Conservation (phyloP, 2,329 filamentous ascomycete species). For the Acephala macrosclerotiorum region DNA sequence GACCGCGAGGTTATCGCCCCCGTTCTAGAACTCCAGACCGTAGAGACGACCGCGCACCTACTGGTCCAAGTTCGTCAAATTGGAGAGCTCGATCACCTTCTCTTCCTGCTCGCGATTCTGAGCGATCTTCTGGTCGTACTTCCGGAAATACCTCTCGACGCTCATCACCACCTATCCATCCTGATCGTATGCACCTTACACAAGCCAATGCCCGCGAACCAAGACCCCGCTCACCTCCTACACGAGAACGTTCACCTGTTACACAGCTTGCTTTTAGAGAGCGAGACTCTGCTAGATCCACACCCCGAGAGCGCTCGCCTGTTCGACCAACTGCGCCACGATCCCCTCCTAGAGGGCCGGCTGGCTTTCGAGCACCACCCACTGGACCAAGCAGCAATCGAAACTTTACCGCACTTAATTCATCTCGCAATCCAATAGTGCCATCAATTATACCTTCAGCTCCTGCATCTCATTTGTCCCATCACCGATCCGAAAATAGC, state of each 20-base stretch:
- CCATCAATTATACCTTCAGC: slow-evolving; percentile 8
- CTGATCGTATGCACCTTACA: slow-evolving; percentile 56
- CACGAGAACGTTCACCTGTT: slow-evolving; percentile 38
- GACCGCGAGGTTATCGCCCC: slow-evolving; percentile 42
- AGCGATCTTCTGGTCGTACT: slow-evolving; percentile 58
- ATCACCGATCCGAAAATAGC: slow-evolving; percentile 31
- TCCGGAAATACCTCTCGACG: slow-evolving; percentile 67
- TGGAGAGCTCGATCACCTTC: slow-evolving; percentile 63
- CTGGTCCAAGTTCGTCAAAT: slow-evolving; percentile 52
- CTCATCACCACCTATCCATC: slow-evolving; percentile 66
- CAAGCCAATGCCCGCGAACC: slow-evolving; percentile 44
- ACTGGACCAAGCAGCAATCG: slow-evolving; percentile 43
- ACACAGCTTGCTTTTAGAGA: slow-evolving; percentile 36
- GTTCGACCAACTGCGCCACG: slow-evolving; percentile 35
- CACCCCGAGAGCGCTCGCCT: slow-evolving; percentile 42
- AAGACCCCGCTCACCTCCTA: slow-evolving; percentile 39
- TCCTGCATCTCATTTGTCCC: not conserved
- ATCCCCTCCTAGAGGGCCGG: slow-evolving; percentile 45
- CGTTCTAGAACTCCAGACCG: slow-evolving; percentile 62
- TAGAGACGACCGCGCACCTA: slow-evolving; percentile 52
- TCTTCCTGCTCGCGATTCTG: slow-evolving; percentile 53
- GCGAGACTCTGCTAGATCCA: slow-evolving; percentile 41
- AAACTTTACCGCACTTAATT: slow-evolving; percentile 39
- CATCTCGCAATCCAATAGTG: slow-evolving; percentile 5
- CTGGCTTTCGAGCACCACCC: slow-evolving; percentile 43